phyloP scores from a whole-genome alignment of 768 basidiomycete genomes.

The Trametes gibbosa region DNA sequence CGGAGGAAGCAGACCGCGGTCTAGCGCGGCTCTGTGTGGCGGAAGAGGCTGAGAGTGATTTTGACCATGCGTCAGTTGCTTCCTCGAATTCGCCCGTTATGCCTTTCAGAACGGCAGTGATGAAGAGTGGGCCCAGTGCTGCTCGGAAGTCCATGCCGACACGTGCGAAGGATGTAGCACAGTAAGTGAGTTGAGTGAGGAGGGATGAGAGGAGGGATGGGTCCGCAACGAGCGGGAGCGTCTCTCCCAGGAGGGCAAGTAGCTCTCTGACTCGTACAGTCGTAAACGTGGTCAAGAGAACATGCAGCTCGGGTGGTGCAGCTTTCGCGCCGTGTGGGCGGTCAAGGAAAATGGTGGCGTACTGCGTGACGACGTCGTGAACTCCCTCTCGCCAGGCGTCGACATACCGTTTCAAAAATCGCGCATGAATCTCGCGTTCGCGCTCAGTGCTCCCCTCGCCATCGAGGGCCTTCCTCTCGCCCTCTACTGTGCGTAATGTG shows the following conservation, averaged over 20 bases:
- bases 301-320: constrained; percentile 39
- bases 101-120: constrained; percentile 55
- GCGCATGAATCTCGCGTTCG: constrained; percentile 57
- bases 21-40: neutral
- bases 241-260: constrained; percentile 58
- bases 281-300: constrained; percentile 63
- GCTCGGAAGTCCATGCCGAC: constrained; percentile 87
- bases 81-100: constrained; percentile 51
- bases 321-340: constrained; percentile 36
- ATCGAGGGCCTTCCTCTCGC: constrained; percentile 34
- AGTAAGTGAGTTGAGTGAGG: constrained; percentile 92
- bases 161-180: constrained; percentile 87
- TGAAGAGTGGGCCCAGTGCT: constrained; percentile 64
- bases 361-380: constrained; percentile 90
- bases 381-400: constrained; percentile 91
- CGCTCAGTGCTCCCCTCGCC: constrained; percentile 48
- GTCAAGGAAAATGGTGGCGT: constrained; percentile 85
- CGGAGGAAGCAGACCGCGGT: neutral
- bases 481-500: constrained; percentile 51
- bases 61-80: constrained; percentile 31
- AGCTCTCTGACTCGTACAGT: constrained; percentile 63
- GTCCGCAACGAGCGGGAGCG: constrained; percentile 58
- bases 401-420: constrained; percentile 82
- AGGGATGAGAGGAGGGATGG: constrained; percentile 73
- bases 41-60: constrained; percentile 3